These are phyloP conservation scores for Stropharia rugosoannulata DNA, from an alignment of 768 basidiomycete genomes.

Conservation along the genomic window DNA sequence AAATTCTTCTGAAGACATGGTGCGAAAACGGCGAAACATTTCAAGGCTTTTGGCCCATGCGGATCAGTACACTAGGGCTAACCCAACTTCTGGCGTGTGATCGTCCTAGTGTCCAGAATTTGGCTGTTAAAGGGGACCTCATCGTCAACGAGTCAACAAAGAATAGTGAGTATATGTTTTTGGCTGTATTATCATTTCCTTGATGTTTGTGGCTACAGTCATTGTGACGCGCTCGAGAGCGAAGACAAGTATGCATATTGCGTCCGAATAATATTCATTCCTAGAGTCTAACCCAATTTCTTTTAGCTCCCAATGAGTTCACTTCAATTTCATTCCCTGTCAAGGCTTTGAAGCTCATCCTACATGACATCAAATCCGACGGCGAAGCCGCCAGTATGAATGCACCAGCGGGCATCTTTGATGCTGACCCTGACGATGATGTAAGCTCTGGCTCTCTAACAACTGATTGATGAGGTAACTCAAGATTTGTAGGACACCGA, in stretches of 20 bases:
- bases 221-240: slow-evolving; percentile 97
- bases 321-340: slow-evolving; percentile 85
- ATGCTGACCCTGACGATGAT: slow-evolving; percentile 76
- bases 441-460: slow-evolving; percentile 31
- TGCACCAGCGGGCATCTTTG: slow-evolving; percentile 48
- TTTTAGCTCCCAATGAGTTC: slow-evolving; percentile 81
- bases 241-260: slow-evolving; percentile 57
- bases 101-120: slow-evolving; percentile 61
- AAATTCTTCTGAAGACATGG: slow-evolving; percentile 90
- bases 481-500: slow-evolving; percentile 64
- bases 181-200: slow-evolving; percentile 11
- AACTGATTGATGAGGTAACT: not conserved
- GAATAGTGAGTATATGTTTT: slow-evolving; percentile 62
- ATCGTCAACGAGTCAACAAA: slow-evolving; percentile 79
- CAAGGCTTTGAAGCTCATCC: slow-evolving; percentile 87
- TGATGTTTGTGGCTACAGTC: slow-evolving; percentile 48
- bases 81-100: slow-evolving; percentile 68
- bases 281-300: slow-evolving; percentile 42
- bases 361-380: slow-evolving; percentile 80
- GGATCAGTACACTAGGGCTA: slow-evolving; percentile 83
- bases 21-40: slow-evolving; percentile 93
- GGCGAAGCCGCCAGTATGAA: slow-evolving; percentile 72
- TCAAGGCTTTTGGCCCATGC: slow-evolving; percentile 92
- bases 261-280: slow-evolving; percentile 16
- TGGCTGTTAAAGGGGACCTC: slow-evolving; percentile 89